These are phyloP conservation scores for Westerdykella sp. DNA, from an alignment of 2,329 filamentous ascomycete genomes.

Conservation along the genomic window DNA sequence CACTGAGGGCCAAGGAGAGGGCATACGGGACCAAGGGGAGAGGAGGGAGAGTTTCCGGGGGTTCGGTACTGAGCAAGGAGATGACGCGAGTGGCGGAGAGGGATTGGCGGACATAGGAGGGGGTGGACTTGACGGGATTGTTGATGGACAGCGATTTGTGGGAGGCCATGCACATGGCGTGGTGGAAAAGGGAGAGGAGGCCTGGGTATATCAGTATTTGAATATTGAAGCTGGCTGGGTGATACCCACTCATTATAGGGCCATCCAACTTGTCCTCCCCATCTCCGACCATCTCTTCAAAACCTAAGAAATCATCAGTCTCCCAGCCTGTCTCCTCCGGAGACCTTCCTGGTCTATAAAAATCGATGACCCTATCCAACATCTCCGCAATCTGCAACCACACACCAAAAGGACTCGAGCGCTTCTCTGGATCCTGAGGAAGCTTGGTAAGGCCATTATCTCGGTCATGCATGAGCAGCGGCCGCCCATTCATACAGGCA, in stretches of 20 bases:
- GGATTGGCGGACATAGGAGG: conserved; percentile 50
- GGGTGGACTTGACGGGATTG: conserved; percentile 42
- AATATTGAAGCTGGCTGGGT: conserved; percentile 2
- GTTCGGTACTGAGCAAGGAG: conserved; percentile 45
- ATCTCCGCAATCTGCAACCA: conserved; percentile 42
- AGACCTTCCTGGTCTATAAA: conserved; percentile 41
- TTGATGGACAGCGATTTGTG: conserved; percentile 45
- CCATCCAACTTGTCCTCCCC: conserved; percentile 34
- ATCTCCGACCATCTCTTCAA: conserved; percentile 41
- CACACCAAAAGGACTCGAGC: conserved; percentile 44
- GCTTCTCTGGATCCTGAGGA: conserved; percentile 39
- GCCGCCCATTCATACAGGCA: conserved; percentile 43
- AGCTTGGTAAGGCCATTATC: conserved; percentile 42
- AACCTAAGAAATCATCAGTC: conserved; percentile 40
- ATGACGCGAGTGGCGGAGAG: conserved; percentile 52
- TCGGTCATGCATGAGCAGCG: conserved; percentile 43
- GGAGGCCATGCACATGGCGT: conserved; percentile 52
- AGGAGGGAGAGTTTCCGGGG: conserved; percentile 43
- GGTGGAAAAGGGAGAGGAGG: conserved; percentile 52
- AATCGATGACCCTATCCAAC: conserved; percentile 44
- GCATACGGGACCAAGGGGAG: conserved; percentile 53
- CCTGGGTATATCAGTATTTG: conserved; percentile 27
- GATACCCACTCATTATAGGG: conserved; percentile 31
- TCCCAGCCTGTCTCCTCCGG: conserved; percentile 43
- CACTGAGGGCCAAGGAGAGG: conserved; percentile 49